A percentile compares a stretch with the other conserved stretches of the same genome.
phyloP scores from a whole-genome alignment of 164 flowering plant species.

The Annona squamosa region DNA sequence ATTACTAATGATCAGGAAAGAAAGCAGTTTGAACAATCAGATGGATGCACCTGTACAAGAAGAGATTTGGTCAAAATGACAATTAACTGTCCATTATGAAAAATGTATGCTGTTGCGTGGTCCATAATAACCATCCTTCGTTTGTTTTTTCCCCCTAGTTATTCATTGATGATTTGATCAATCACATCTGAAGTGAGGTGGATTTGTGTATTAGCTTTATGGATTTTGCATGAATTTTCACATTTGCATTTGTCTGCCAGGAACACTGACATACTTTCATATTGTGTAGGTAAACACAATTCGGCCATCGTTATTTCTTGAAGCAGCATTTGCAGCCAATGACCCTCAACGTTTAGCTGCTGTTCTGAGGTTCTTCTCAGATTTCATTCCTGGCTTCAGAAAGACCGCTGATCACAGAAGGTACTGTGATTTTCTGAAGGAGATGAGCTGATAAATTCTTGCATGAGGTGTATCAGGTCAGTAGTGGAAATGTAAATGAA shows the following conservation, averaged over 20 bases:
- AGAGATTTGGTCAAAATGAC: no score
- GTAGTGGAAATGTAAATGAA: no score
- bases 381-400: conserved; percentile 73
- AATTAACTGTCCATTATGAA: no score
- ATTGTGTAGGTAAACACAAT: conserved; percentile 59
- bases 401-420: conserved; percentile 51
- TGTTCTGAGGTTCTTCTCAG: conserved; percentile 74
- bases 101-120: no score
- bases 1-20: no score
- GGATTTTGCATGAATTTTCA: background rate
- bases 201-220: background rate
- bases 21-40: no score
- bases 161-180: background rate
- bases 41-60: no score
- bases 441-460: conserved; percentile 15
- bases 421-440: conserved; percentile 42
- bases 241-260: background rate
- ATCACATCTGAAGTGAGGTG: background rate
- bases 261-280: background rate
- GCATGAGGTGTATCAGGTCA: background rate
- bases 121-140: background rate
- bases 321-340: conserved; percentile 71
- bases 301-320: conserved; percentile 82
- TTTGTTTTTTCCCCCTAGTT: background rate
- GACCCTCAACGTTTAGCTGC: conserved; percentile 78